Evolutionary conservation across 1,284 basidiomycete species (phyloP).

Genomic region (Stereum hirsutum): DNA sequence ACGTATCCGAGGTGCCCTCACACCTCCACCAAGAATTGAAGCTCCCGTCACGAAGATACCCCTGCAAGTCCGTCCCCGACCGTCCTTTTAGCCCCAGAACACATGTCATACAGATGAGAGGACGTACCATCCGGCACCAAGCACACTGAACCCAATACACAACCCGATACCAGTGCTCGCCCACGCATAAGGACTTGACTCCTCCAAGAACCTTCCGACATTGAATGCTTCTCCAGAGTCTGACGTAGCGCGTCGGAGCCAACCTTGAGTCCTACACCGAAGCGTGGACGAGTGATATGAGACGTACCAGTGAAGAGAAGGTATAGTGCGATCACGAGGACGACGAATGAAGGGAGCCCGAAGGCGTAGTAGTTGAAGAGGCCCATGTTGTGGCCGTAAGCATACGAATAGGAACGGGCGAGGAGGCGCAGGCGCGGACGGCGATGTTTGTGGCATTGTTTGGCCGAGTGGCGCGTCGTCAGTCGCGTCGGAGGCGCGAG

Average conservation of each 20-base stretch:
- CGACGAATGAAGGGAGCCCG: conserved; percentile 58
- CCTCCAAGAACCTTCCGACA: conserved; percentile 85
- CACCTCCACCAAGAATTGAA: conserved; percentile 93
- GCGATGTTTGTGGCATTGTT: conserved; percentile 1
- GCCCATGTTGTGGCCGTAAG: conserved; percentile 26
- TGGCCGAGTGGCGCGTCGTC: conserved; percentile 1
- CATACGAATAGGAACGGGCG: no score
- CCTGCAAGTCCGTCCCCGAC: conserved; percentile 37
- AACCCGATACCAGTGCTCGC: conserved; percentile 86
- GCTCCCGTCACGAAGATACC: conserved; percentile 96
- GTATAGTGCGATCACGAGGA: conserved; percentile 68
- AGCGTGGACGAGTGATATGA: not conserved
- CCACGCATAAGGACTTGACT: conserved; percentile 92
- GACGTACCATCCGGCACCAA: conserved; percentile 91
- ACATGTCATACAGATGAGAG: not conserved
- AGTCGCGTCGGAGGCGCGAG: not conserved
- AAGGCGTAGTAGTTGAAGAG: conserved; percentile 49
- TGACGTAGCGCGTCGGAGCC: conserved; percentile 25
- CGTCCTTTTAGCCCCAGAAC: not conserved
- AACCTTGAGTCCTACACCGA: conserved; percentile 1
- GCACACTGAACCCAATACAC: conserved; percentile 89
- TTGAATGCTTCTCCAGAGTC: conserved; percentile 89
- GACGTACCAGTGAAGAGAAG: conserved; percentile 78
- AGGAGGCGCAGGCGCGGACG: not conserved
- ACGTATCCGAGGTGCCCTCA: conserved; percentile 87